A percentile compares a stretch with the other conserved stretches of the same genome.
Evolutionary conservation across 2,329 filamentous ascomycete species (phyloP).

Genomic region (Zasmidium angulare): DNA sequence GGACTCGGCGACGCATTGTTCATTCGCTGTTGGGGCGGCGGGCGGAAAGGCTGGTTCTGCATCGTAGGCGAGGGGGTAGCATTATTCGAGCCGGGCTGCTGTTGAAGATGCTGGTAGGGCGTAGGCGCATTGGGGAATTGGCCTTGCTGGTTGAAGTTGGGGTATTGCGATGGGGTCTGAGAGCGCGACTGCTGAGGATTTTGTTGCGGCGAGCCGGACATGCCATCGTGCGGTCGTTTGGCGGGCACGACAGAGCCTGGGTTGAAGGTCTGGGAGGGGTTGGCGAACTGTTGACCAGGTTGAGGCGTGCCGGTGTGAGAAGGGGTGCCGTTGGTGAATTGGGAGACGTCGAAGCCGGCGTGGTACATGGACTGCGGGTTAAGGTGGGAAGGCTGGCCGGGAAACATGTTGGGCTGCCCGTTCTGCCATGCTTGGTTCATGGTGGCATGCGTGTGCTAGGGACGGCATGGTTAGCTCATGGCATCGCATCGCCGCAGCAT

Average conservation of each 20-base stretch:
- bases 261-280: slow-evolving; percentile 73
- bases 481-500: neutral
- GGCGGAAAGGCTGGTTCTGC: slow-evolving; percentile 71
- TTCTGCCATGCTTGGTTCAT: slow-evolving; percentile 18
- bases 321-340: slow-evolving; percentile 62
- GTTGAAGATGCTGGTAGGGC: slow-evolving; percentile 73
- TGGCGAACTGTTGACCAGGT: slow-evolving; percentile 46
- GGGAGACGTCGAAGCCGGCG: slow-evolving; percentile 45
- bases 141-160: slow-evolving; percentile 64
- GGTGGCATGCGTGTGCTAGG: slow-evolving; percentile 12
- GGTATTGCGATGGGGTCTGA: slow-evolving; percentile 71
- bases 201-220: slow-evolving; percentile 75
- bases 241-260: slow-evolving; percentile 85
- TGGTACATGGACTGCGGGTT: slow-evolving; percentile 22
- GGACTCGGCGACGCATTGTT: slow-evolving; percentile 90
- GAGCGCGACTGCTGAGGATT: slow-evolving; percentile 81
- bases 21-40: slow-evolving; percentile 62
- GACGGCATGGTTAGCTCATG: slow-evolving; percentile 10
- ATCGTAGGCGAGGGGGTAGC: slow-evolving; percentile 92
- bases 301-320: slow-evolving; percentile 69
- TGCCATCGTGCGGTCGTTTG: slow-evolving; percentile 85
- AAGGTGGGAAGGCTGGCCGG: neutral
- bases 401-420: slow-evolving; percentile 3
- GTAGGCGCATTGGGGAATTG: slow-evolving; percentile 61
- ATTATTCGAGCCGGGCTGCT: slow-evolving; percentile 74